phyloP scores from a whole-genome alignment of 2,329 filamentous ascomycete species.

The Verticillium tricorpus region DNA sequence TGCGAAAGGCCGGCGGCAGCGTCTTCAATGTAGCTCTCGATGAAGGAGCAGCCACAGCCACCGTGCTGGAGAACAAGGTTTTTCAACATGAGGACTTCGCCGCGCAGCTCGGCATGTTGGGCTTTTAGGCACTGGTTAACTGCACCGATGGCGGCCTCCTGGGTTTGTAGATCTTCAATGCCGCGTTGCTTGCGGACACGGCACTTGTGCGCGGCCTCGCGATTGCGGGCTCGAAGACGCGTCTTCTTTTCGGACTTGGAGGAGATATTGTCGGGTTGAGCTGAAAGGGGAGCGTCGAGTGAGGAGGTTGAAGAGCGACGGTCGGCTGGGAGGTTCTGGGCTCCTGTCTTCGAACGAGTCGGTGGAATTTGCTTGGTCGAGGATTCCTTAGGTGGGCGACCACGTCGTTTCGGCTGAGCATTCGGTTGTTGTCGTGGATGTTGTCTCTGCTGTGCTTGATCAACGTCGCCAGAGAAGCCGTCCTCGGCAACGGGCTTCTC shows the following conservation, averaged over 20 bases:
- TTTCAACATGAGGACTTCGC: conserved; percentile 12
- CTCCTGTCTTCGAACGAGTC: not conserved
- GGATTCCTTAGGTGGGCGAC: not conserved
- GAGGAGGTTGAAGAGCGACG: not conserved
- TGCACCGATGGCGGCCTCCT: conserved; percentile 14
- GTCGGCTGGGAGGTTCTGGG: not conserved
- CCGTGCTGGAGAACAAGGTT: conserved; percentile 11
- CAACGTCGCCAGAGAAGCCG: not conserved
- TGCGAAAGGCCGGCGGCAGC: not conserved
- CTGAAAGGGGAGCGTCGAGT: not conserved
- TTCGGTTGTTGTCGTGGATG: not conserved
- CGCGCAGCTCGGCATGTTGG: conserved; percentile 6
- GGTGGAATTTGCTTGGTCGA: not conserved
- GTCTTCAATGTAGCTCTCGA: conserved; percentile 10
- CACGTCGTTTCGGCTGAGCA: not conserved
- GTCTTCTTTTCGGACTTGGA: conserved; percentile 6
- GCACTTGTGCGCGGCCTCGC: conserved; percentile 14
- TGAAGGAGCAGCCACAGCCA: conserved; percentile 9
- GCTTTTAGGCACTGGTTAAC: conserved; percentile 8
- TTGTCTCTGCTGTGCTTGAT: not conserved
- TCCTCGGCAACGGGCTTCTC: not conserved
- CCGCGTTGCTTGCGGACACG: conserved; percentile 12
- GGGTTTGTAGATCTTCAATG: conserved; percentile 9
- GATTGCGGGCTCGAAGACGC: conserved; percentile 10
- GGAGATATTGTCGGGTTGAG: not conserved